Conservation (phyloP, 179 eudicot genomes). For the Sideroxylon spinosum region DNA sequence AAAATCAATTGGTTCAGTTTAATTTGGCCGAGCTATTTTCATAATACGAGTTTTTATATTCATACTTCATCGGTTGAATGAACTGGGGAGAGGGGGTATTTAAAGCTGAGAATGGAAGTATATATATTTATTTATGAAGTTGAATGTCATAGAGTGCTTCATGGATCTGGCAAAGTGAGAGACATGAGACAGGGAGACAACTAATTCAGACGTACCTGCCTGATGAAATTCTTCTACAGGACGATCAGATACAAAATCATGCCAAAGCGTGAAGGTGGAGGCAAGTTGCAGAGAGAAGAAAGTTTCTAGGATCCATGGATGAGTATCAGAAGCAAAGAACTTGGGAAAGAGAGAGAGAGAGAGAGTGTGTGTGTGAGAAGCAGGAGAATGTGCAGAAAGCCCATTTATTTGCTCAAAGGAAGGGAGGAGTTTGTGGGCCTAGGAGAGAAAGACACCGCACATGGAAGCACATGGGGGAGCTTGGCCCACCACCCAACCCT, state of each 20-base stretch:
- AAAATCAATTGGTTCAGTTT: background rate
- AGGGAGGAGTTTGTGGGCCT: slow-evolving; percentile 37
- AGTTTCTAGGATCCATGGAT: slow-evolving; percentile 23
- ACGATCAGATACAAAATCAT: slow-evolving; percentile 7
- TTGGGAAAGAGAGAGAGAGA: slow-evolving; percentile 13
- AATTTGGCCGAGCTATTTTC: background rate
- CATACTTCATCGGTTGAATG: background rate
- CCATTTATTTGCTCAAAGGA: slow-evolving; percentile 40
- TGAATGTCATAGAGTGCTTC: background rate
- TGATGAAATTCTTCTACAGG: slow-evolving; percentile 6
- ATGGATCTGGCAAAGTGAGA: background rate
- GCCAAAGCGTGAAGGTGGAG: slow-evolving; percentile 7
- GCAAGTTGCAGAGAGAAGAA: slow-evolving; percentile 19
- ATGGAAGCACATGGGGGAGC: slow-evolving; percentile 73
- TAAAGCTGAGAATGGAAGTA: background rate
- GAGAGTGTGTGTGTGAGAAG: slow-evolving; percentile 23
- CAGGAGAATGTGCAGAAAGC: slow-evolving; percentile 24
- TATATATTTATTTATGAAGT: background rate
- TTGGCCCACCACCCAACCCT: slow-evolving; percentile 45
- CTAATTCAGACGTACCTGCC: background rate
- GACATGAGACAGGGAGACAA: background rate
- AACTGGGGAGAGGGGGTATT: slow-evolving; percentile 8
- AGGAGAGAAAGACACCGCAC: slow-evolving; percentile 69
- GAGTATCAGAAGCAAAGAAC: background rate
- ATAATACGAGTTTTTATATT: background rate